These are phyloP conservation scores for Populus nigra DNA, from an alignment of 345 rosid genomes.

Conservation along the genomic window DNA sequence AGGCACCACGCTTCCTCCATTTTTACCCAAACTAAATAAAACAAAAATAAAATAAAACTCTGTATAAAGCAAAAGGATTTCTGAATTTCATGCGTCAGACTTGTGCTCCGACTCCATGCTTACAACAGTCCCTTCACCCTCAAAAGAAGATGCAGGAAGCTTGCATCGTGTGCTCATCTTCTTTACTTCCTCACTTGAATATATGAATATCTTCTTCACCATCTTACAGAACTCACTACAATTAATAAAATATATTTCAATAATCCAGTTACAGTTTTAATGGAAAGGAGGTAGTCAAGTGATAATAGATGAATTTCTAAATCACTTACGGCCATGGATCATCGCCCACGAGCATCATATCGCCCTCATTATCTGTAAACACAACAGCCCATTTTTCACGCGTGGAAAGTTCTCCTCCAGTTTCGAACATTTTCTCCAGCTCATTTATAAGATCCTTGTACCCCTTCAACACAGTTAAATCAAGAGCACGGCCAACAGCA, in stretches of 20 bases:
- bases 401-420: conserved; percentile 48
- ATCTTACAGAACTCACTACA: conserved; percentile 89
- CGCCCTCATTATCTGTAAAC: conserved; percentile 89
- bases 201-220: conserved; percentile 81
- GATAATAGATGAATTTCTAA: not conserved
- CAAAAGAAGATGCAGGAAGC: conserved; percentile 45
- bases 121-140: conserved; percentile 47
- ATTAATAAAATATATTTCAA: not conserved
- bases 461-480: conserved; percentile 57
- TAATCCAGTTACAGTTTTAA: not conserved
- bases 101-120: conserved; percentile 48
- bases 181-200: conserved; percentile 78
- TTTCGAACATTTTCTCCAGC: conserved; percentile 79
- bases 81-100: conserved; percentile 19
- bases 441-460: conserved; percentile 66
- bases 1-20: conserved; percentile 10
- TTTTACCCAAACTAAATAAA: conserved; percentile 7
- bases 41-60: not conserved
- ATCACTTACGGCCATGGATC: conserved; percentile 92
- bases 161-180: conserved; percentile 54
- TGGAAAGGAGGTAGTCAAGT: not conserved
- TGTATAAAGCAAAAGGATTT: conserved; percentile 1
- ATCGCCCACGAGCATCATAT: conserved; percentile 94
- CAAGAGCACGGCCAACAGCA: conserved; percentile 91
- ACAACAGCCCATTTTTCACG: conserved; percentile 79